phyloP scores from a whole-genome alignment of 768 basidiomycete species.

The Boletellus ananas region DNA sequence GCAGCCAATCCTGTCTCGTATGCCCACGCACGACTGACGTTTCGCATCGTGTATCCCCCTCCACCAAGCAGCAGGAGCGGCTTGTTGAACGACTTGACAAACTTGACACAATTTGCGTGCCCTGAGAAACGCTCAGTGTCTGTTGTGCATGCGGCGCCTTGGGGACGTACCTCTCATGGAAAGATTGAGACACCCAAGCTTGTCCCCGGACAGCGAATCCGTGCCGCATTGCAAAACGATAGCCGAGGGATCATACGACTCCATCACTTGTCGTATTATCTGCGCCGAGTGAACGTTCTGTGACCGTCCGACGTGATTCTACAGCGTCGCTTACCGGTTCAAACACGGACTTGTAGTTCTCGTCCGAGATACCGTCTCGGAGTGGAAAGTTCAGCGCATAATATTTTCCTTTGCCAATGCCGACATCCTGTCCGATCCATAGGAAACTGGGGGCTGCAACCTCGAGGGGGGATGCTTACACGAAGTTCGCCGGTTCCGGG shows the following conservation, averaged over 20 bases:
- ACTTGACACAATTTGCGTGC: slow-evolving; percentile 95
- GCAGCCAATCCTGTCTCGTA: slow-evolving; percentile 98
- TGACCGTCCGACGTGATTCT: not conserved
- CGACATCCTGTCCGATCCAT: slow-evolving; percentile 63
- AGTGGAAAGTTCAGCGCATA: slow-evolving; percentile 95
- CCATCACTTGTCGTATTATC: slow-evolving; percentile 94
- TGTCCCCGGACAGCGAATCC: slow-evolving; percentile 94
- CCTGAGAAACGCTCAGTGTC: slow-evolving; percentile 42
- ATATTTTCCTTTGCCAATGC: slow-evolving; percentile 90
- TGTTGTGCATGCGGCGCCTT: not conserved
- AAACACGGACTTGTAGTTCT: slow-evolving; percentile 92
- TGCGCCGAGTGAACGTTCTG: slow-evolving; percentile 27
- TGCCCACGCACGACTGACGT: slow-evolving; percentile 96
- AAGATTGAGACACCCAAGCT: slow-evolving; percentile 91
- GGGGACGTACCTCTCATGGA: slow-evolving; percentile 77
- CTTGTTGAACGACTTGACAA: slow-evolving; percentile 93
- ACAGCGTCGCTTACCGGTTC: slow-evolving; percentile 66
- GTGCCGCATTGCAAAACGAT: slow-evolving; percentile 97
- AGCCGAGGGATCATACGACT: slow-evolving; percentile 89
- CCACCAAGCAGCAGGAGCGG: slow-evolving; percentile 94
- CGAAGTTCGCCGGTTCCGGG: slow-evolving; percentile 97
- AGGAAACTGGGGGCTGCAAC: slow-evolving; percentile 3
- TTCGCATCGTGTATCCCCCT: slow-evolving; percentile 98
- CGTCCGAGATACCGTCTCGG: slow-evolving; percentile 92
- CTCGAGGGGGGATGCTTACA: slow-evolving; percentile 40